Conservation (phyloP, 164 flowering plant genomes). For the Magnolia officinalis region DNA sequence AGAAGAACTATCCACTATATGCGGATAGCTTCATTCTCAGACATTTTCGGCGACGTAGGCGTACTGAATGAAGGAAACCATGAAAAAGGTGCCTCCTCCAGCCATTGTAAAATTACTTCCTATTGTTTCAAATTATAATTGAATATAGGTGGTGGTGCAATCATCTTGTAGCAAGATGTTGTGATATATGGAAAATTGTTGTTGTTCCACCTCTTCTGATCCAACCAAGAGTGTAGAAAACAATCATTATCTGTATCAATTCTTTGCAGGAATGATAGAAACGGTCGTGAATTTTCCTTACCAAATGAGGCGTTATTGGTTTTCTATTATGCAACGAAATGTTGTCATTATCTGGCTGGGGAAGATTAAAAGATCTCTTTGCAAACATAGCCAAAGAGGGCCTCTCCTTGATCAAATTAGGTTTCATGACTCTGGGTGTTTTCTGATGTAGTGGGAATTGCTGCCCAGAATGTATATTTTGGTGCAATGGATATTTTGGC, state of each 20-base stretch:
- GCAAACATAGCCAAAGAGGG: too few relatives aligned
- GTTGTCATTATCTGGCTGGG: too few relatives aligned
- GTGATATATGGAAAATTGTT: neutral
- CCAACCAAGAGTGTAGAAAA: neutral
- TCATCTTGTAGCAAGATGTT: neutral
- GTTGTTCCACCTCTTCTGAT: neutral
- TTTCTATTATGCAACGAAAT: too few relatives aligned
- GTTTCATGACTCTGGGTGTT: too few relatives aligned
- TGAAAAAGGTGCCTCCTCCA: neutral
- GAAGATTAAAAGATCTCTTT: too few relatives aligned
- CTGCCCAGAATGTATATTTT: too few relatives aligned
- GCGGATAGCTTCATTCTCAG: slow-evolving; percentile 82
- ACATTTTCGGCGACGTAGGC: slow-evolving; percentile 63
- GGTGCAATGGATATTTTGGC: too few relatives aligned
- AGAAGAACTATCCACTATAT: slow-evolving; percentile 77
- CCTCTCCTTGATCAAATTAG: too few relatives aligned
- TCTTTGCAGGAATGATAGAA: neutral
- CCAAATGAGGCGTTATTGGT: too few relatives aligned
- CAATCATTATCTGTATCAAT: neutral
- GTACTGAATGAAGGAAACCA: slow-evolving; percentile 13
- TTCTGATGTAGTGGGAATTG: too few relatives aligned
- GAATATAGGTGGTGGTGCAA: neutral
- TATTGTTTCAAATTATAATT: neutral
- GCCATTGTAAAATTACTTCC: slow-evolving; percentile 4
- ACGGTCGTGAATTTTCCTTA: neutral